Conservation (phyloP, 768 basidiomycete genomes). For the Mycena rebaudengoi region DNA sequence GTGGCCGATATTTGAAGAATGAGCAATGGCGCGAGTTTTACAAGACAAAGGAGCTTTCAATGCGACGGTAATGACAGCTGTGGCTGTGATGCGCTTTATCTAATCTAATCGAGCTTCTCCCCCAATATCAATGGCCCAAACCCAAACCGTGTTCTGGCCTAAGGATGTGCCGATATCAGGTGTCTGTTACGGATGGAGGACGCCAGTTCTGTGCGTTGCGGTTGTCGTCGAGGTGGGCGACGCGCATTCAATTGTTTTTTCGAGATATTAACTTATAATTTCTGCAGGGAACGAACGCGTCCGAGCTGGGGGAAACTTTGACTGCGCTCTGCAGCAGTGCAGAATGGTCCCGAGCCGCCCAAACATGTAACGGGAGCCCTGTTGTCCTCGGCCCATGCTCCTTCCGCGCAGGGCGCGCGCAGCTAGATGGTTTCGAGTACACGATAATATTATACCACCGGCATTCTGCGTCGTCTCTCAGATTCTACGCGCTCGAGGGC, state of each 20-base stretch:
- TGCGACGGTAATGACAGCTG: no score
- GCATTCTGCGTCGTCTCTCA: slow-evolving; percentile 61
- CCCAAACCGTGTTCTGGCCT: slow-evolving; percentile 69
- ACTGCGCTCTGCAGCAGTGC: slow-evolving; percentile 27
- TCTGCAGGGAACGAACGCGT: slow-evolving; percentile 13
- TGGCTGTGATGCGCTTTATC: no score
- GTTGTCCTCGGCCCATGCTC: slow-evolving; percentile 43
- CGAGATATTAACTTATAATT: neutral
- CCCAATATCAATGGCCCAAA: no score
- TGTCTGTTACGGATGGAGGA: slow-evolving; percentile 67
- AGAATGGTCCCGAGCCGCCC: slow-evolving; percentile 36
- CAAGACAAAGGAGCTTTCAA: no score
- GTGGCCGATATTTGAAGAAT: no score
- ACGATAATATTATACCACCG: slow-evolving; percentile 60
- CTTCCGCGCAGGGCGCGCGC: no score
- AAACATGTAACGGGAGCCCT: slow-evolving; percentile 41
- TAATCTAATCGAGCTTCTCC: no score
- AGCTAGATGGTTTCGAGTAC: no score
- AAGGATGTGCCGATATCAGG: slow-evolving; percentile 53
- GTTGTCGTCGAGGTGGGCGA: slow-evolving; percentile 50
- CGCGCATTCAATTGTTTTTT: neutral
- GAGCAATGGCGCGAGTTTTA: no score
- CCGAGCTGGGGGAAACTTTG: slow-evolving; percentile 30
- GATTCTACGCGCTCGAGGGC: slow-evolving; percentile 68
- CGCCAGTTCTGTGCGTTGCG: slow-evolving; percentile 58